A percentile compares a stretch with the other conserved stretches of the same genome.
Conservation (phyloP, 1,284 basidiomycete genomes). For the Puccinia hordei region DNA sequence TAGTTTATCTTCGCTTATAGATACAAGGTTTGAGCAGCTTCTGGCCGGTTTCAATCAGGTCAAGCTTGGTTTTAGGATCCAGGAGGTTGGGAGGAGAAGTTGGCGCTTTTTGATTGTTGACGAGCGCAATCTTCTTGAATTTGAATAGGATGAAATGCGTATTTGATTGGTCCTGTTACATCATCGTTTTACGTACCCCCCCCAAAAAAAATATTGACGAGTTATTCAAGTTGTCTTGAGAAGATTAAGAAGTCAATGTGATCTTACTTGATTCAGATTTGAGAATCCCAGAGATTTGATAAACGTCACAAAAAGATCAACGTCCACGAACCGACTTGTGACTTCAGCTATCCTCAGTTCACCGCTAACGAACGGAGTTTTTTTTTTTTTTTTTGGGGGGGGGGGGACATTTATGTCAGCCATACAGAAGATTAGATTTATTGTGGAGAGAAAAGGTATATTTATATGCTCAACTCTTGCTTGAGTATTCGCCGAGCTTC, state of each 20-base stretch:
- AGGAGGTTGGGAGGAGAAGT: conserved; percentile 52
- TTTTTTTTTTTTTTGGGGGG: neutral
- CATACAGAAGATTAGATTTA: neutral
- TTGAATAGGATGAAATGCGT: conserved; percentile 86
- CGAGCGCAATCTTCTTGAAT: conserved; percentile 70
- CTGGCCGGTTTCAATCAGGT: conserved; percentile 66
- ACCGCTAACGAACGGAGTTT: conserved; percentile 65
- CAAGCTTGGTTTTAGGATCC: conserved; percentile 61
- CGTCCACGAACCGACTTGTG: conserved; percentile 77
- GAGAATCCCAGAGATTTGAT: conserved; percentile 78
- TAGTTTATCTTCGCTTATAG: conserved; percentile 82
- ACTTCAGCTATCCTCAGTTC: conserved; percentile 92
- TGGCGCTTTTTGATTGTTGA: conserved; percentile 57
- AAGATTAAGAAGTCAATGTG: too few species aligned
- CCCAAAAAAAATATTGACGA: too few species aligned
- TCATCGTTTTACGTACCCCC: too few species aligned
- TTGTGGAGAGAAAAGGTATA: conserved; percentile 5
- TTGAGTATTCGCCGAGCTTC: conserved; percentile 87
- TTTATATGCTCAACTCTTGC: conserved; percentile 66
- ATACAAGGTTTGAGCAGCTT: conserved; percentile 84
- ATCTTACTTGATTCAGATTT: conserved; percentile 65
- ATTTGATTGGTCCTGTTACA: conserved; percentile 72
- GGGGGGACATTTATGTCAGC: neutral
- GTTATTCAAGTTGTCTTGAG: too few species aligned
- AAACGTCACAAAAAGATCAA: conserved; percentile 74